Evolutionary conservation across 2,329 filamentous ascomycete species (phyloP).

Genomic region (Aspergillus pseudoterreus): DNA sequence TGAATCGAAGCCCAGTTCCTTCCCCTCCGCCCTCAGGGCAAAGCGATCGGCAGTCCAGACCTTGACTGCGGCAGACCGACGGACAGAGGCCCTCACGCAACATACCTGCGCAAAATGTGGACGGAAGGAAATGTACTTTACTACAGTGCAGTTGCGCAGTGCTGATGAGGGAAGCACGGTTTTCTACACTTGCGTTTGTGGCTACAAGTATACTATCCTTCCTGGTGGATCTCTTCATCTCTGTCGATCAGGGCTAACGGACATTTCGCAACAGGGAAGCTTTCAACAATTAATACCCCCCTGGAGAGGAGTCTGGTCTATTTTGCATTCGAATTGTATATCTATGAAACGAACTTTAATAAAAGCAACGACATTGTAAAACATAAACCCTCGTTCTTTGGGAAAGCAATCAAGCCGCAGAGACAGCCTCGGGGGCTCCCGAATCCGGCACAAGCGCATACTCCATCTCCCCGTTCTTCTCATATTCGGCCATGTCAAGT

Average conservation of each 20-base stretch:
- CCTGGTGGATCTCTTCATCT: not conserved
- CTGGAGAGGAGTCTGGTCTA: slow-evolving; percentile 14
- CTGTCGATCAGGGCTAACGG: slow-evolving; percentile 15
- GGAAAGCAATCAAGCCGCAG: slow-evolving; percentile 25
- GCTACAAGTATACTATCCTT: slow-evolving; percentile 64
- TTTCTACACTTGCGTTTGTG: slow-evolving; percentile 85
- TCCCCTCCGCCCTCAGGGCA: slow-evolving; percentile 82
- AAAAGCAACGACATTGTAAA: slow-evolving; percentile 13
- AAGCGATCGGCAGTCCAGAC: slow-evolving; percentile 84
- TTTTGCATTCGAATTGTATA: slow-evolving; percentile 17
- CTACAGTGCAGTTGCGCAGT: slow-evolving; percentile 79
- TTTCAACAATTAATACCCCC: slow-evolving; percentile 29
- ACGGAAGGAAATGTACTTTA: slow-evolving; percentile 76
- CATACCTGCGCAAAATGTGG: slow-evolving; percentile 78
- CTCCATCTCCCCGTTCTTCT: slow-evolving; percentile 81
- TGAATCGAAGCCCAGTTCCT: slow-evolving; percentile 80
- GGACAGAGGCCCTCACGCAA: slow-evolving; percentile 66
- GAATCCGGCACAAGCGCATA: slow-evolving; percentile 82
- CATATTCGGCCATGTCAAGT: slow-evolving; percentile 96
- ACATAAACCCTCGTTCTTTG: slow-evolving; percentile 4
- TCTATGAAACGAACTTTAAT: slow-evolving; percentile 22
- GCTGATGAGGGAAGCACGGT: slow-evolving; percentile 94
- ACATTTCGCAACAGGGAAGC: slow-evolving; percentile 27
- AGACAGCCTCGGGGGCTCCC: slow-evolving; percentile 21
- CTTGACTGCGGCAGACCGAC: slow-evolving; percentile 71